A percentile compares a stretch with the other conserved stretches of the same genome.
phyloP scores from a whole-genome alignment of 495 filamentous ascomycete genomes.

The Neohortaea acidophila region DNA sequence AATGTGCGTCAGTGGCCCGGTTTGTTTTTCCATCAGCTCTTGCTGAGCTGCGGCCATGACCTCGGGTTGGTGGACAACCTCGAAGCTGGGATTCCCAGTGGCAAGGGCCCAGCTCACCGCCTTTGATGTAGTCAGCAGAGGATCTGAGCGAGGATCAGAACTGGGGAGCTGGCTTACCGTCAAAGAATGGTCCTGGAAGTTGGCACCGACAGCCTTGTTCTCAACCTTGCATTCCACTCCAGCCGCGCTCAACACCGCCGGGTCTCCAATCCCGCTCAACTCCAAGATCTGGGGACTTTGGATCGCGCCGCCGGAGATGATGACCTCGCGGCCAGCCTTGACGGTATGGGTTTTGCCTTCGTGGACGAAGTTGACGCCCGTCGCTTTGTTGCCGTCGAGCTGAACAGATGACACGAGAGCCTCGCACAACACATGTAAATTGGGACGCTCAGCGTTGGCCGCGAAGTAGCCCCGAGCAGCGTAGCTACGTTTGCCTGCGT shows the following conservation, averaged over 20 bases:
- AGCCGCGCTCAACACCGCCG: conserved; percentile 13
- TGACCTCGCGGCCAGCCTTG: conserved; percentile 20
- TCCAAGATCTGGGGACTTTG: conserved; percentile 24
- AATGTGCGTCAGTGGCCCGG: conserved; percentile 10
- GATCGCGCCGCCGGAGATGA: conserved; percentile 20
- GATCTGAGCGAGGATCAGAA: background rate
- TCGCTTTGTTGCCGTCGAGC: conserved; percentile 25
- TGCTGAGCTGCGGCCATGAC: conserved; percentile 10
- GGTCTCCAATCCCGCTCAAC: conserved; percentile 28
- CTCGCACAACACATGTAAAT: conserved; percentile 15
- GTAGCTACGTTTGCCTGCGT: conserved; percentile 15
- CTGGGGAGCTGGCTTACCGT: conserved; percentile 5
- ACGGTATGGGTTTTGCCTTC: conserved; percentile 16
- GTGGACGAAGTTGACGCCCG: conserved; percentile 31
- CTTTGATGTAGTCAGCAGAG: no score
- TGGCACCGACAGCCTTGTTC: conserved; percentile 30
- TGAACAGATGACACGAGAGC: conserved; percentile 9
- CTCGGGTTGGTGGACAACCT: conserved; percentile 5
- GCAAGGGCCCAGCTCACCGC: conserved; percentile 1
- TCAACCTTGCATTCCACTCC: conserved; percentile 17
- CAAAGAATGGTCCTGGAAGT: conserved; percentile 32
- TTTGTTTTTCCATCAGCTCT: conserved; percentile 2
- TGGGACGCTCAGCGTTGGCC: conserved; percentile 12
- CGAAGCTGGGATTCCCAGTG: conserved; percentile 5
- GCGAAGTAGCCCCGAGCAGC: conserved; percentile 14